A percentile compares a stretch with the other conserved stretches of the same genome.
Evolutionary conservation across 345 rosid species (phyloP).

Genomic region (Eucalyptus lansdowneana): DNA sequence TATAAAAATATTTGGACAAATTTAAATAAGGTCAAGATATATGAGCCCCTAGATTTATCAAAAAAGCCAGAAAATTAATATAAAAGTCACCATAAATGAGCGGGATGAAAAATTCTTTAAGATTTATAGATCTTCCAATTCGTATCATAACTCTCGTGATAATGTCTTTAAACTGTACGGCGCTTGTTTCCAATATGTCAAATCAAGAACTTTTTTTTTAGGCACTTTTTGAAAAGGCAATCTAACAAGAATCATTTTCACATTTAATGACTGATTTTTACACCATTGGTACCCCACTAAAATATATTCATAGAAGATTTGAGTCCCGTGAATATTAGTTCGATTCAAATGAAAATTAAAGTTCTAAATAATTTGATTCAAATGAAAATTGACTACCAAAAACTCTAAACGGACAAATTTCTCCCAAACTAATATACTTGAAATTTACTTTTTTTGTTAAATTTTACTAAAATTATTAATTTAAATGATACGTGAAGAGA

Average conservation of each 20-base stretch:
- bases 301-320: background rate
- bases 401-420: too few relatives aligned
- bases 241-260: background rate
- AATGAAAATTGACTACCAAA: too few relatives aligned
- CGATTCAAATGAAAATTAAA: background rate
- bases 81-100: background rate
- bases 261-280: background rate
- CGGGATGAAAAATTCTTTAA: background rate
- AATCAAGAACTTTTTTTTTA: background rate
- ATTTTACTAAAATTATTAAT: too few relatives aligned
- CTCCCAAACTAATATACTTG: too few relatives aligned
- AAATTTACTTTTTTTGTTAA: too few relatives aligned
- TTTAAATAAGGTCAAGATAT: background rate
- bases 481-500: too few relatives aligned
- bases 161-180: background rate
- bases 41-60: background rate
- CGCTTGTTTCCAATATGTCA: background rate
- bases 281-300: background rate
- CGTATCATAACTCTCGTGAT: background rate
- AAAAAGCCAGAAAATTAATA: background rate
- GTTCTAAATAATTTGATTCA: background rate
- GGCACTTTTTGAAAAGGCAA: background rate
- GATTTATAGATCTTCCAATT: background rate
- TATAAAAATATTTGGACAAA: rapidly evolving
- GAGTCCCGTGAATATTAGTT: background rate